Evolutionary conservation across 768 basidiomycete species (phyloP).

Genomic region (Lentinula boryana): DNA sequence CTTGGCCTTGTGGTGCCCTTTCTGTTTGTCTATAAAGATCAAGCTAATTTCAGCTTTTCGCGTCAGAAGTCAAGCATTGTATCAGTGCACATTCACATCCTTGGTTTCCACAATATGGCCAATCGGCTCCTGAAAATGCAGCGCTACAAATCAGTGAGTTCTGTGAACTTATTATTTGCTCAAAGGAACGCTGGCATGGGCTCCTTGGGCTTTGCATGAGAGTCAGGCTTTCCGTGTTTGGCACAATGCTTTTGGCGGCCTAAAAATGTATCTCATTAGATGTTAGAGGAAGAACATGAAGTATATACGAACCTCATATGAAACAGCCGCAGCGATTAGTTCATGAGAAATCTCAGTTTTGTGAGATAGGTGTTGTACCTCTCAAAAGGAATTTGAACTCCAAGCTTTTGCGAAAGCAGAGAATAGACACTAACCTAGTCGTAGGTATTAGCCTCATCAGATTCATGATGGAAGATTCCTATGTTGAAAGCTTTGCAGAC

Average conservation of each 20-base stretch:
- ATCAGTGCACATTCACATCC: slow-evolving; percentile 27
- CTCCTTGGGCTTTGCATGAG: slow-evolving; percentile 44
- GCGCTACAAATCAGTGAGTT: slow-evolving; percentile 19
- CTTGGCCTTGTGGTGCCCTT: neutral
- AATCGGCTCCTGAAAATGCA: slow-evolving; percentile 29
- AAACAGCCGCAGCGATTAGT: slow-evolving; percentile 46
- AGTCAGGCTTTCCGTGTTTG: slow-evolving; percentile 32
- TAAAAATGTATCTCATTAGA: too few relatives aligned
- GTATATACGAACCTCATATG: slow-evolving; percentile 33
- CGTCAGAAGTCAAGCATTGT: too few relatives aligned
- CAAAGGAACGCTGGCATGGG: slow-evolving; percentile 14
- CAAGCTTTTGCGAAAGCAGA: neutral
- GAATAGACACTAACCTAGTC: slow-evolving; percentile 12
- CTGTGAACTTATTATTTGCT: too few relatives aligned
- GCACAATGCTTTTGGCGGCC: slow-evolving; percentile 43
- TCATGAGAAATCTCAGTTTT: slow-evolving; percentile 46
- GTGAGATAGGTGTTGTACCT: slow-evolving; percentile 37
- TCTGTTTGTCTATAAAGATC: neutral
- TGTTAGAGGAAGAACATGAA: neutral
- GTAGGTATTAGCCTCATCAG: slow-evolving; percentile 14
- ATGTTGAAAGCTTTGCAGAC: neutral
- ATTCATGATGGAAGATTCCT: slow-evolving; percentile 12
- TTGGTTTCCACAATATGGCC: slow-evolving; percentile 38
- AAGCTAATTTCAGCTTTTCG: neutral
- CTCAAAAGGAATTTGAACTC: neutral